These are phyloP conservation scores for Scedosporium aurantiacum DNA, from an alignment of 2,329 filamentous ascomycete genomes.

Conservation along the genomic window DNA sequence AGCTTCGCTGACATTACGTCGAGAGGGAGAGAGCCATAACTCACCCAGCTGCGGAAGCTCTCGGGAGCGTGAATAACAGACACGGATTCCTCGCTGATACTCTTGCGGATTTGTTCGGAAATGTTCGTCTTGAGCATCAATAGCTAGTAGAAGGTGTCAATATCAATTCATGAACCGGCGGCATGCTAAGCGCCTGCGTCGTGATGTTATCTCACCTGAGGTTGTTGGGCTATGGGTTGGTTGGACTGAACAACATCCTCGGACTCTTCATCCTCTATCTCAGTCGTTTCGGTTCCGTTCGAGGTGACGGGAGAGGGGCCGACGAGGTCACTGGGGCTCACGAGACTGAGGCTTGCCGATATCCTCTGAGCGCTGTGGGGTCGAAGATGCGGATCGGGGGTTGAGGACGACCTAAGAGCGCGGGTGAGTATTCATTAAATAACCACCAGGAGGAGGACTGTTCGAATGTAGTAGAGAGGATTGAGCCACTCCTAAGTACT, in stretches of 20 bases:
- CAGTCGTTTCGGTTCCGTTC: slow-evolving; percentile 70
- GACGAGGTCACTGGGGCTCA: slow-evolving; percentile 58
- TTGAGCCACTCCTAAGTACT: neutral
- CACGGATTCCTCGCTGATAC: slow-evolving; percentile 63
- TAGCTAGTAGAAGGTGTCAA: slow-evolving; percentile 9
- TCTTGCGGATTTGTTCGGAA: slow-evolving; percentile 44
- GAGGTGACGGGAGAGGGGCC: slow-evolving; percentile 79
- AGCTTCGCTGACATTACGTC: neutral
- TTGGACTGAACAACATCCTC: slow-evolving; percentile 41
- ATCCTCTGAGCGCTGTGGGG: slow-evolving; percentile 38
- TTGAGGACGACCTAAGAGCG: slow-evolving; percentile 29
- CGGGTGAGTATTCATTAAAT: no score
- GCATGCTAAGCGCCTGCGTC: slow-evolving; percentile 6
- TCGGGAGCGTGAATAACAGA: slow-evolving; percentile 88
- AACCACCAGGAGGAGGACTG: no score
- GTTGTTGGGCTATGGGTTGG: neutral
- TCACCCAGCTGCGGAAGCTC: slow-evolving; percentile 71
- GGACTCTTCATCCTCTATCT: slow-evolving; percentile 67
- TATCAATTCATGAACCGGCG: slow-evolving; percentile 9
- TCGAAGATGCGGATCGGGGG: slow-evolving; percentile 33
- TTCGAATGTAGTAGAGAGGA: neutral
- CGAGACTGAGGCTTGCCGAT: slow-evolving; percentile 42
- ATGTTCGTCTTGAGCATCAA: slow-evolving; percentile 44
- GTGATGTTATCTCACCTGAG: slow-evolving; percentile 1
- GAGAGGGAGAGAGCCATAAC: slow-evolving; percentile 14